Evolutionary conservation across 83 land plant species (phyloP), one percentile per base, ranked within the genome.

Genomic region (Picea abies): DNA sequence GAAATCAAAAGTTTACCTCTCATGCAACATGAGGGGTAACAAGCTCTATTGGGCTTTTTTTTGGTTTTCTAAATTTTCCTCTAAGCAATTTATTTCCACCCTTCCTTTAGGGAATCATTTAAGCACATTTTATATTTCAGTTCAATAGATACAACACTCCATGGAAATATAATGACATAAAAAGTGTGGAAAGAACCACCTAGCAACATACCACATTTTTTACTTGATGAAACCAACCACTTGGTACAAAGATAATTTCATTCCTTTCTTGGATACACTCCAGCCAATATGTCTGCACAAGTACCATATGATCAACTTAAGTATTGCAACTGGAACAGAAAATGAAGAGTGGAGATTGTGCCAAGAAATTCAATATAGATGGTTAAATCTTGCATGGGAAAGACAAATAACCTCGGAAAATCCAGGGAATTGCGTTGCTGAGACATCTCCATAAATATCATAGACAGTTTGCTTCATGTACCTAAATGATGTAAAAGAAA

Each of bases 201-300:
- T 60, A 29, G 22, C 37, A 78, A 25, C 17, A 29, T 91, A 95
- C 98, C 92, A 90, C 80, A 83, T 96, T 96, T 85, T 86, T 94
- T 62, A 94, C 98, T 90, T 96, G 98, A 87, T 96, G 98, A 82
- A 87, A 96, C 98, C 98, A 96, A 41, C 97, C 97, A 87, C 97
- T 94, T 6, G 98, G 98, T 26, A 96, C 95, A 87, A 96, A 96
- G 49, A 94, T 83, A 62, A 96, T 86, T 80, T 96, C 97, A 64
- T 89, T 84, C 58, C 61, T 41, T 68, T 88, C 96, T 84, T 96
- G 98, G 69, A 79, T 86, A 80, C 97, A 96, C 80, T 92, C 95
- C 80, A 87, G 52, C 98, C 98, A 94, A 62, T 88, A 76, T 60
- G 98, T 87, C 95, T 96, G 86, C 80, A 63, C 35, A 78, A 25